Percentiles rank a stretch among this genome's conserved stretches.
Evolutionary conservation across 129 eudicot genomes (phyloP).

Genomic region (Flaveria sonorensis): DNA sequence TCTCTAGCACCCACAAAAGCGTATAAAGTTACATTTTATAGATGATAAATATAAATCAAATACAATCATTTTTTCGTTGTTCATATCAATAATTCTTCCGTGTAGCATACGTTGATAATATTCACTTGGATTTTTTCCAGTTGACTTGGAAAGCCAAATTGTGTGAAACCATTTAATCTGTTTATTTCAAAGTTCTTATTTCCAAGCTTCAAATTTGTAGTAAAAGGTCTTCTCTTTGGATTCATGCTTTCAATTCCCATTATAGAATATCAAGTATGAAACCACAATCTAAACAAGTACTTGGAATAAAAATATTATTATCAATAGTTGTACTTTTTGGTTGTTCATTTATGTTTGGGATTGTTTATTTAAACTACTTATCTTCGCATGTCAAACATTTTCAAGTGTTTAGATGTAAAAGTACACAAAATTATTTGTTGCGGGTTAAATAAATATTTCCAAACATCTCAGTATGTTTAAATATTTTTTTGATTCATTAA

Average conservation of each 20-base stretch:
- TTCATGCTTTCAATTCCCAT: constrained; percentile 1
- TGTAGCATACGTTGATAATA: constrained; percentile 16
- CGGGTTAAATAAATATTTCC: no score
- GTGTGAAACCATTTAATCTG: constrained; percentile 28
- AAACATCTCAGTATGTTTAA: background rate
- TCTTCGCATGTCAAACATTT: no score
- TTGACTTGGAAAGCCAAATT: constrained; percentile 23
- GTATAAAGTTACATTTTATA: no score
- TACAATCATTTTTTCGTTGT: background rate
- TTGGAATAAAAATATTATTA: background rate
- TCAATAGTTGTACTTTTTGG: background rate
- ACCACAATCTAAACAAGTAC: background rate
- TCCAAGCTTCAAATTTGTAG: constrained; percentile 7
- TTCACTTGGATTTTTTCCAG: constrained; percentile 7
- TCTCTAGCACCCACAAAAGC: no score
- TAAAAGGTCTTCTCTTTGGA: constrained; percentile 32
- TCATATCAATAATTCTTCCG: background rate
- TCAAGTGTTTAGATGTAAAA: background rate
- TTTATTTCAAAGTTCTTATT: constrained; percentile 27
- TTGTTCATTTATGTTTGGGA: background rate
- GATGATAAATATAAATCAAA: no score
- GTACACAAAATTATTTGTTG: no score
- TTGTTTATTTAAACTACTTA: background rate
- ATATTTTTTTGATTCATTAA: background rate
- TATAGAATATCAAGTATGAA: constrained; percentile 1